These are phyloP conservation scores for Xylaria scruposa DNA, from an alignment of 495 filamentous ascomycete species.

Conservation along the genomic window DNA sequence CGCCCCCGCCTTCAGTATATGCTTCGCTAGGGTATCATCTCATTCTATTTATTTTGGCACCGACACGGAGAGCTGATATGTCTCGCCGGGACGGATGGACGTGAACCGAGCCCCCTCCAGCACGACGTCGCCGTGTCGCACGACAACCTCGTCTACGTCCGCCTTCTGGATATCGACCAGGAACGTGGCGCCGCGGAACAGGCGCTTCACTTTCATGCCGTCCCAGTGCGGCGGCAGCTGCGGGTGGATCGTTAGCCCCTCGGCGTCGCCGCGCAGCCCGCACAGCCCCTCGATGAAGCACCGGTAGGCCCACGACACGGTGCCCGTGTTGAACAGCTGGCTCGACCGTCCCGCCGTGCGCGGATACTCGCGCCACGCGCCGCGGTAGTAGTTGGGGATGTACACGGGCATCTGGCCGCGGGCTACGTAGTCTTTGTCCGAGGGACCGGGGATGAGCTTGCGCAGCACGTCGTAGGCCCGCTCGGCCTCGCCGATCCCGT, in stretches of 20 bases:
- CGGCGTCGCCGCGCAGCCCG: constrained; percentile 55
- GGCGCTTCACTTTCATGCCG: constrained; percentile 53
- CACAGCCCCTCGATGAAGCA: constrained; percentile 61
- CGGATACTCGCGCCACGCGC: constrained; percentile 56
- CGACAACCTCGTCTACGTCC: constrained; percentile 51
- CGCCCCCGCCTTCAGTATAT: not conserved
- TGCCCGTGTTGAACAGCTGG: constrained; percentile 65
- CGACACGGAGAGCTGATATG: constrained; percentile 48
- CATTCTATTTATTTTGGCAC: not conserved
- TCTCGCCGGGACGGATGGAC: constrained; percentile 46
- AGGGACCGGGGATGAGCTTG: constrained; percentile 60
- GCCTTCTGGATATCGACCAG: constrained; percentile 51
- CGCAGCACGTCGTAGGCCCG: constrained; percentile 57
- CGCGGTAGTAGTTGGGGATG: constrained; percentile 65
- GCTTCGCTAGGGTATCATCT: not conserved
- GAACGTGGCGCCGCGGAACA: constrained; percentile 60
- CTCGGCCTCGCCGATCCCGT: constrained; percentile 54
- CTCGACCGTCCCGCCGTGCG: constrained; percentile 61
- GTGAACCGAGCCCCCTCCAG: constrained; percentile 49
- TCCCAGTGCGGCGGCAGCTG: constrained; percentile 59
- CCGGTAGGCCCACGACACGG: constrained; percentile 61
- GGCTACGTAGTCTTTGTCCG: constrained; percentile 57
- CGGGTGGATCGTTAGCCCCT: constrained; percentile 54
- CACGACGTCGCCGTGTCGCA: constrained; percentile 41
- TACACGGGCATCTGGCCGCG: constrained; percentile 62